phyloP scores from a whole-genome alignment of 257 asterid species.

The Plectranthus barbatus region DNA sequence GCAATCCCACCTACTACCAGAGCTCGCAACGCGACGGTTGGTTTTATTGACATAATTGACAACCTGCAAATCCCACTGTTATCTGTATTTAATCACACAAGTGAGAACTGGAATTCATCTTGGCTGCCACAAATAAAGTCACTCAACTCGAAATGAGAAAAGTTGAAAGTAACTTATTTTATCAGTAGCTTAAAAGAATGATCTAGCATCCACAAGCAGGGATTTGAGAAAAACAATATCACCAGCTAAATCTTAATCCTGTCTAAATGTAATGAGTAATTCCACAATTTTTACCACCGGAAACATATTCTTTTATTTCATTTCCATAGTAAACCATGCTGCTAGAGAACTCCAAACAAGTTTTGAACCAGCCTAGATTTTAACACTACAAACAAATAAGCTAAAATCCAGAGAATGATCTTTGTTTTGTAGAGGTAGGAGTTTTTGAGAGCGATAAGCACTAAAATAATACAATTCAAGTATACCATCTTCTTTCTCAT shows the following conservation, averaged over 20 bases:
- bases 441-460: too few species aligned
- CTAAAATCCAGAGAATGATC: not conserved
- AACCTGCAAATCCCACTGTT: slow-evolving; percentile 2
- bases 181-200: too few species aligned
- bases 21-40: slow-evolving; percentile 73
- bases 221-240: too few species aligned
- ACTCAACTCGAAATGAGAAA: too few species aligned
- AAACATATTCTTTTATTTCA: not conserved
- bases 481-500: too few species aligned
- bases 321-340: not conserved
- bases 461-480: too few species aligned
- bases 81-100: not conserved
- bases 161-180: not conserved
- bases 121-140: too few species aligned
- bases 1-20: slow-evolving; percentile 74
- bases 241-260: too few species aligned
- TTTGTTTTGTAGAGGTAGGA: too few species aligned
- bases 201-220: not conserved
- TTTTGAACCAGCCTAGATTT: not conserved
- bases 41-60: slow-evolving; percentile 48
- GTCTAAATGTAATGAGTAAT: not conserved
- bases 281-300: too few species aligned
- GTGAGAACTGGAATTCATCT: too few species aligned
- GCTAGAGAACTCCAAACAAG: not conserved
- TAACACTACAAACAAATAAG: too few species aligned